These are phyloP conservation scores for Carex kokanica DNA, from an alignment of 176 grass and related monocot genomes.

Conservation along the genomic window DNA sequence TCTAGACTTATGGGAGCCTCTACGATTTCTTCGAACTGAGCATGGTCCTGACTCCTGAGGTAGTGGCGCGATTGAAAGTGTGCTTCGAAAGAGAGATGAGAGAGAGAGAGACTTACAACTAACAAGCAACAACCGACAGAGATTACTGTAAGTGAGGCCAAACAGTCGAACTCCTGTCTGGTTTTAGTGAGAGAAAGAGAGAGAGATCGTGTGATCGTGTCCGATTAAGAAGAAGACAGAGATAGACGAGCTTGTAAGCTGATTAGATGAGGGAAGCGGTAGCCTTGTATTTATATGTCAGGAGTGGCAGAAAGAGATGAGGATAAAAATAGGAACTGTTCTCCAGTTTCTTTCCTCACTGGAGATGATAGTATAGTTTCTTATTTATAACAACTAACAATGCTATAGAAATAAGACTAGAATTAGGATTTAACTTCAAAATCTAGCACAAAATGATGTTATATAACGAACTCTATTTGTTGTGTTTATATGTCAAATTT, in stretches of 20 bases:
- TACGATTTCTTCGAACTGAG: background rate
- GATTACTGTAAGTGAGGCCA: background rate
- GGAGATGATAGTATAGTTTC: background rate
- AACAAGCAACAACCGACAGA: conserved; percentile 24
- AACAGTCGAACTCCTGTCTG: background rate
- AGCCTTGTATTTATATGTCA: conserved; percentile 20
- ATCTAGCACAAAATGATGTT: no score
- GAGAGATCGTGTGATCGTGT: background rate
- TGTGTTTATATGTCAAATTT: no score
- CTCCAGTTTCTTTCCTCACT: background rate
- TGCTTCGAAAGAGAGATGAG: background rate
- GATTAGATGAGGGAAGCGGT: background rate
- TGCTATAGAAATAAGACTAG: no score
- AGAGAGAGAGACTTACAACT: background rate
- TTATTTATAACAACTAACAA: no score
- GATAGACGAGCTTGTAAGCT: background rate
- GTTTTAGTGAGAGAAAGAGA: conserved; percentile 17
- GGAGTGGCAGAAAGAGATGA: background rate
- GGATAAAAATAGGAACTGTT: background rate
- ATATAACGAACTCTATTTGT: no score
- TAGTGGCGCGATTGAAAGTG: background rate
- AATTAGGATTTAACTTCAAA: no score
- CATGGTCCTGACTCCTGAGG: background rate
- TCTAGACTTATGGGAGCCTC: background rate
- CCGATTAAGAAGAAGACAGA: background rate